Evolutionary conservation across 805 yeast species (phyloP), one percentile per base, ranked within the genome.

Genomic region (Pichia californica): DNA sequence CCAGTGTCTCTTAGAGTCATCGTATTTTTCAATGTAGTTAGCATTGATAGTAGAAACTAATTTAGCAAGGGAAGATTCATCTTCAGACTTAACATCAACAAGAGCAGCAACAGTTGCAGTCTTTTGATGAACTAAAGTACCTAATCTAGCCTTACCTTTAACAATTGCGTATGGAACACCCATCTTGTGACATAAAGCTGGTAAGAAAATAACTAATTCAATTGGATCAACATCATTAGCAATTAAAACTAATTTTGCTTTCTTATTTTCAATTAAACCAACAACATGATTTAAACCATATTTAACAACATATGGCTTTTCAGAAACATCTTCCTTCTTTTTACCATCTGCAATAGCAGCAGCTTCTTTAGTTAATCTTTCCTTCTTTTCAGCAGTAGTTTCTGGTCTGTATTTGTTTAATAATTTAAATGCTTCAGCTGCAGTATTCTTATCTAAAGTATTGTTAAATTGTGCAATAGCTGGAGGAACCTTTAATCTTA

Each of bases 341-440:
- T 89, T 88, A 72, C 98, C 98, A 69, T 88, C 96, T 54, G 96
- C 96, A 66, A 89, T 81, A 61, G 96, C 98, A 64, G 96, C 96
- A 57, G 99, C 96, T 79, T 93, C 98, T 77, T 86, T 87, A 74
- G 93, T 83, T 67, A 91, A 83, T 80, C 99, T 88, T 79, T 88
- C 96, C 83, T 88, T 88, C 95, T 91, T 91, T 79, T 93, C 96
- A 68, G 88, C 83, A 66, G 81, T 66, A 56, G 96, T 86, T 81
- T 91, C 99, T 68, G 99, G 98, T 77, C 95, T 83, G 88, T 91
- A 91, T 80, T 93, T 91, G 94, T 88, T 88, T 78, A 91, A 83
- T 65, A 91, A 82, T 81, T 89, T 89, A 83, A 91, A 86, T 61
- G 95, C 77, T 75, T 86, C 94, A 63, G 96, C 76, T 65, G 99